Conservation (phyloP, 768 basidiomycete species). For the Rhodotorula sphaerocarpa region DNA sequence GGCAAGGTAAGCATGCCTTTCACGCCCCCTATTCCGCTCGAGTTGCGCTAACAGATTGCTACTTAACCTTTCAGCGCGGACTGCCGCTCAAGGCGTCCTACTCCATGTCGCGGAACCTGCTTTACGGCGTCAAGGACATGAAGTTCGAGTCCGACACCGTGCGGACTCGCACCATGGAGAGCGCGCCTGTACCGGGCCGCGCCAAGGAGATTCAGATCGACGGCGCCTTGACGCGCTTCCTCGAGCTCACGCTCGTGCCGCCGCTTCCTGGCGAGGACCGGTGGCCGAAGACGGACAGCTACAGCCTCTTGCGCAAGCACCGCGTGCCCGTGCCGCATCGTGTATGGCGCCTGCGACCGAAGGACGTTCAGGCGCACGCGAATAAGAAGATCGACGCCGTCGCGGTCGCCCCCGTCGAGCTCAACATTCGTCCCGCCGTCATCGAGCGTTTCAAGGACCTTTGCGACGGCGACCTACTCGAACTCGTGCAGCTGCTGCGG, state of each 20-base stretch:
- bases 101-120: not conserved
- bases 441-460: not conserved
- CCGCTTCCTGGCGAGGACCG: not conserved
- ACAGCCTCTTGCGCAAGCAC: not conserved
- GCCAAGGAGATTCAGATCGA: too few species aligned
- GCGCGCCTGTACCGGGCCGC: too few species aligned
- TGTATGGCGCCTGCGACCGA: slow-evolving; percentile 5
- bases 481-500: slow-evolving; percentile 8
- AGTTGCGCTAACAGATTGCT: too few species aligned
- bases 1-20: not conserved
- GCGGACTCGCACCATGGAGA: not conserved
- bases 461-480: slow-evolving; percentile 14
- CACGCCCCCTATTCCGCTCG: not conserved
- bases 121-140: not conserved
- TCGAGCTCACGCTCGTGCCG: slow-evolving; percentile 1
- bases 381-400: not conserved
- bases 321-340: slow-evolving; percentile 13
- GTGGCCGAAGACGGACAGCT: not conserved
- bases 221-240: not conserved
- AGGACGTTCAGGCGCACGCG: not conserved
- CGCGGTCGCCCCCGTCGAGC: slow-evolving; percentile 17
- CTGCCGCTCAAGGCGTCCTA: not conserved
- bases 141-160: not conserved
- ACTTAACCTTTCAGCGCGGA: not conserved
- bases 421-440: slow-evolving; percentile 7